Evolutionary conservation across 371 early-diverging fungal species (phyloP), one percentile per base, ranked within the genome.

Genomic region (Mortierella sp.): DNA sequence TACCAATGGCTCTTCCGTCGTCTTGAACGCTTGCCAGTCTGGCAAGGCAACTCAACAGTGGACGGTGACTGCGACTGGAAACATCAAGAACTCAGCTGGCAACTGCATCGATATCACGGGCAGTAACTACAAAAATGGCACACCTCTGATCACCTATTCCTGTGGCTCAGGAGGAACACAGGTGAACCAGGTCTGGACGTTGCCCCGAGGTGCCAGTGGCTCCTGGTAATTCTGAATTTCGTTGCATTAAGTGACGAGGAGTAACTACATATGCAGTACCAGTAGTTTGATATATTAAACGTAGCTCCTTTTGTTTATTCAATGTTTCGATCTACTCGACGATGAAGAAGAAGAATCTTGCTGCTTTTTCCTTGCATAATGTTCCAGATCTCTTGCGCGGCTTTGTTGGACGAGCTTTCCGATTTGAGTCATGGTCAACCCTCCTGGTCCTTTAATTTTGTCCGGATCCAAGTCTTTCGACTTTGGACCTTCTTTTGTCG

Each of bases 381-480:
- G 64, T n/a, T 73, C 69, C 17, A 60, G 27, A 42, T 73, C 75
- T 23, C 51, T 48, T 0, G 75, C 55, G 11, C 58, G 68, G 51
- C 75, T 73, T 24, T 68, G 50, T 32, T 64, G 64, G 6, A 73
- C 69, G 43, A 73, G 23, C 9, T 34, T 63, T 14, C 64, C 63
- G 31, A 73, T 73, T 52, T 73, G 75, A 6, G 68, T 73, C 75
- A 73, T 73, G 9, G 75, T 73, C 37, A 73, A 30, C 6, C 75
- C 75, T 8, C 75, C 75, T 9, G 75, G 75, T 1, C 75, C 75
- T 27, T 73, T 73, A 56, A 73, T 73, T 51, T 68, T 73, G 42
- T 73, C 69, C 15, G 75, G 75, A 17, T 73, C 75, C 26, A 73
- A 34, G 3, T 17, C 44, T 4, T 26, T 51, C 19, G 14, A 11